These are phyloP conservation scores for Gnaphalium uliginosum DNA, from an alignment of 129 eudicot species.

Conservation along the genomic window DNA sequence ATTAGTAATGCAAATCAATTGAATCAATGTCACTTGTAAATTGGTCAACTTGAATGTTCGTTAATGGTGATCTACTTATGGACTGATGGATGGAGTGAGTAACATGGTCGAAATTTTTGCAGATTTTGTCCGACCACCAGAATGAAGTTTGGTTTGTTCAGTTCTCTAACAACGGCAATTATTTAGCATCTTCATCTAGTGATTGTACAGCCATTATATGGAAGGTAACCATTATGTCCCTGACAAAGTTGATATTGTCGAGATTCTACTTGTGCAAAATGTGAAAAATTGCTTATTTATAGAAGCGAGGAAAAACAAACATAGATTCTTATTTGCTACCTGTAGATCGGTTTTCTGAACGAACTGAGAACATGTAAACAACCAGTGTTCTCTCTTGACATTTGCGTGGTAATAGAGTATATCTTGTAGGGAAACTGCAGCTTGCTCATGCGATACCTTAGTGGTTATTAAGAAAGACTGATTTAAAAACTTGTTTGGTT, in stretches of 20 bases:
- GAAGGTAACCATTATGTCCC: conserved; percentile 58
- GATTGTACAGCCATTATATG: conserved; percentile 93
- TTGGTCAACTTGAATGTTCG: neutral
- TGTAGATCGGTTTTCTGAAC: neutral
- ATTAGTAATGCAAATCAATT: neutral
- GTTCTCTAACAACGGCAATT: conserved; percentile 79
- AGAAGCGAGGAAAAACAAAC: conserved; percentile 8
- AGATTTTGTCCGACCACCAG: conserved; percentile 73
- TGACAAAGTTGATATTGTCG: conserved; percentile 19
- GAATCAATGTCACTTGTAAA: neutral
- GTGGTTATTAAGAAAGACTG: neutral
- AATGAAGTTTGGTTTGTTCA: conserved; percentile 98
- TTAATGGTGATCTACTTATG: conserved; percentile 1
- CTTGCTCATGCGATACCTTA: neutral
- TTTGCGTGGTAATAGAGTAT: neutral
- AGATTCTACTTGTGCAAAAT: conserved; percentile 13
- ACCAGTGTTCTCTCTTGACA: neutral
- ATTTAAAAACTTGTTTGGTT: neutral
- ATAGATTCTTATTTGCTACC: neutral
- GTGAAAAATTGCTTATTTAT: conserved; percentile 9
- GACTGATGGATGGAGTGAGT: conserved; percentile 5
- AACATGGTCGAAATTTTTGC: conserved; percentile 33
- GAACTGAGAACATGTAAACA: neutral
- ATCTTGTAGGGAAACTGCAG: neutral
- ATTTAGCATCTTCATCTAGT: conserved; percentile 87